A percentile compares a stretch with the other conserved stretches of the same genome.
phyloP scores from a whole-genome alignment of 192 early-diverging fungal species.

The Piromyces finnis region DNA sequence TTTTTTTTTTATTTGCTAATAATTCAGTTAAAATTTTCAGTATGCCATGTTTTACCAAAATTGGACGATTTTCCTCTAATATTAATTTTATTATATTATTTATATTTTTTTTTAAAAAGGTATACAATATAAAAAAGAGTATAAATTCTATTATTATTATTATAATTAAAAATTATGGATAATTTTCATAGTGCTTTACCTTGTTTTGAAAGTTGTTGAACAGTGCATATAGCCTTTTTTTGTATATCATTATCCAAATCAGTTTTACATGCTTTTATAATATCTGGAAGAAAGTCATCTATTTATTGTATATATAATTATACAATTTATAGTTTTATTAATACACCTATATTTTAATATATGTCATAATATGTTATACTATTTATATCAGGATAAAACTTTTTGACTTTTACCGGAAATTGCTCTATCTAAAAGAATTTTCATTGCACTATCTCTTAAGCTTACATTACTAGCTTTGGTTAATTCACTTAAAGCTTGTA shows the following conservation, averaged over 20 bases:
- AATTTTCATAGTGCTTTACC: slow-evolving; percentile 13
- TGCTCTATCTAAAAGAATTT: background rate
- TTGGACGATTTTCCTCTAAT: slow-evolving; percentile 38
- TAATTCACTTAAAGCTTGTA: background rate
- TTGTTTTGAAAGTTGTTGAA: slow-evolving; percentile 45
- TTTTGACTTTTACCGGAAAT: background rate
- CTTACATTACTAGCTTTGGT: background rate
- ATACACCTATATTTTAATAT: too few species aligned
- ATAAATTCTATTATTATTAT: too few species aligned
- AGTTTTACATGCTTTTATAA: slow-evolving; percentile 29
- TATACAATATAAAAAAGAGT: too few species aligned
- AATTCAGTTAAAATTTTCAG: slow-evolving; percentile 34
- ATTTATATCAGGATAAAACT: too few species aligned
- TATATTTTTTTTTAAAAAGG: too few species aligned
- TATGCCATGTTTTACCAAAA: slow-evolving; percentile 35
- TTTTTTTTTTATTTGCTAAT: slow-evolving; percentile 22
- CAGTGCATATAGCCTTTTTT: slow-evolving; percentile 35
- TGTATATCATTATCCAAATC: slow-evolving; percentile 19
- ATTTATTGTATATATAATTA: too few species aligned
- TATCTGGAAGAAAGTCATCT: slow-evolving; percentile 32
- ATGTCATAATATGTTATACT: too few species aligned
- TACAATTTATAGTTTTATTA: too few species aligned
- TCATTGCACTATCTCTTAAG: background rate
- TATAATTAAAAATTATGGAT: background rate
- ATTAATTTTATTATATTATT: too few species aligned